Evolutionary conservation across 1,139 yeast species (phyloP), one percentile per base, ranked within the genome.

Genomic region (Williopsis jadinii): DNA sequence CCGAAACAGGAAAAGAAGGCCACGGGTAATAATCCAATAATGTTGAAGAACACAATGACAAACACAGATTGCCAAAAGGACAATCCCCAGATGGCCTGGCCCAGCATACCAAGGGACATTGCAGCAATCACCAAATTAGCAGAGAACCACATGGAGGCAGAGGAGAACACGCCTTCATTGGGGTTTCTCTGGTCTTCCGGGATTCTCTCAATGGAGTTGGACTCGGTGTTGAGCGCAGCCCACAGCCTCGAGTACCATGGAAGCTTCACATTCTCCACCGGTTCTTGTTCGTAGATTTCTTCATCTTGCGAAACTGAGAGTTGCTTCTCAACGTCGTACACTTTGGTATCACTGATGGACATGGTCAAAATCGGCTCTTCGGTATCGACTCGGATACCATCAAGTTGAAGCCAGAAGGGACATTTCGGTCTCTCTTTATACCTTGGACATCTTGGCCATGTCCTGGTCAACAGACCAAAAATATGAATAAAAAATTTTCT

Each of bases 131-230:
- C 96, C 74, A 86, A 69, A 64, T 88, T 88, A 31, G 95, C 95
- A 27, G 94, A 83, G 56, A 84, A 73, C 97, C 97, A 88, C 95
- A 88, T 85, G 42, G 90, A 72, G 34, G 90, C 88, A 27, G 94
- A 85, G 52, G 73, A 75, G 68, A 77, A 67, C 42, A 83, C 58
- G 30, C 86, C 77, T 39, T 64, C 67, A 43, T 81, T 87, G 37
- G 73, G 51, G 38, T 56, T 55, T 55, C 73, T 63, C 51, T 70
- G 65, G 28, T 64, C 67, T 38, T 70, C 75, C 0, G 67, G 60
- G 24, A 73, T 66, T 42, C 74, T 63, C 49, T 72, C 74, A 36
- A 73, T 62, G 52, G 77, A 76, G 49, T 71, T 64, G 33, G 63
- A 64, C 52, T 71, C 77, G 13, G 75, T 74, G 38, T 67, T 63